Base-by-base conservation (phyloP, 2,329 filamentous ascomycete genomes). In the Metarhizium humberi region DNA sequence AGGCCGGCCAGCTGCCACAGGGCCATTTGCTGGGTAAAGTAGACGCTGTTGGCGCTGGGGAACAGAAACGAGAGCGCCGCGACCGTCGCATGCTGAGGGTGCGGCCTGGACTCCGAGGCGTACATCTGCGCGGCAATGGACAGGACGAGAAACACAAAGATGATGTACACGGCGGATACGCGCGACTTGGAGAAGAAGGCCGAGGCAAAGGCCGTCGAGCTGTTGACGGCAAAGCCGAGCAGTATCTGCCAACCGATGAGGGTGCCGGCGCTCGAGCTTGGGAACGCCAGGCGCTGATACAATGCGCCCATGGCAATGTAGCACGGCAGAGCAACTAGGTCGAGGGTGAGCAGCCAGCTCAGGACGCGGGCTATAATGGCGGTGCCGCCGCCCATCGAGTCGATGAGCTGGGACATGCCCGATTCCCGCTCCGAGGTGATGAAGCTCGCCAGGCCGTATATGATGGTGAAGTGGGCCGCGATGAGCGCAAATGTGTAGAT, bases 171-270 rank as follows among this genome's bases (percentile, higher is more conserved):
- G 53, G 67, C 63, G 1, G 66, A 66, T 11, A 67, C 60, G 7
- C 62, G 63, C 3, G 67, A 61, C 53, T 63, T 65, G 34, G 59
- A 63, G 62, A 74, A 73, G 58, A 72, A 73, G n/a, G 70, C 59
- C 0, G 71, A 66, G 1, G 64, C 69, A 3, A 86, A 86, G 11
- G 87, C 77, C n/a, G 77, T 82, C 46, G 82, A 81, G 18, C 88
- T 74, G 4, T 86, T 87, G n/a, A 86, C 79, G 67, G 67, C 62
- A 67, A 73, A 55, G 64, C 80, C 56, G 65, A 78, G 59, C 68
- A 77, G 58, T 61, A 76, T 67, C 73, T 84, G 69, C 71, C 70
- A 73, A 40, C 68, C 66, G 54, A 74, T 67, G n/a, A 68, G 57
- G 16, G 69, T 59, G 18, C 61, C 65, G 2, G 65, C 59, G 53